A percentile compares a stretch with the other conserved stretches of the same genome.
Conservation (phyloP, 495 filamentous ascomycete species). For the Talaromyces stipitatus region DNA sequence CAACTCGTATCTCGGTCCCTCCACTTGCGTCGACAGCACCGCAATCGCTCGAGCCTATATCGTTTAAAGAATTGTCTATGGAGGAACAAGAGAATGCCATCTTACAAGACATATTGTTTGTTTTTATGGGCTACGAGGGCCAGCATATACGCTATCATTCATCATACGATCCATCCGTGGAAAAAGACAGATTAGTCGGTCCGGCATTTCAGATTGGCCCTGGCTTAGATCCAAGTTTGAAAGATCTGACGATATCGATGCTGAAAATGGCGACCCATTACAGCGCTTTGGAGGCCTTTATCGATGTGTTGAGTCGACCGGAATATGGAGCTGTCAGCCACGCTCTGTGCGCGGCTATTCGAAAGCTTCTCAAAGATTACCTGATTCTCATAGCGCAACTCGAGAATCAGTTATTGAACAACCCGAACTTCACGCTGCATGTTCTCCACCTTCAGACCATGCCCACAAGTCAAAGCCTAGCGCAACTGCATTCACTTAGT, state of each 20-base stretch:
- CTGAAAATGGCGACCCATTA: conserved; percentile 95
- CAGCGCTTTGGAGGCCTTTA: conserved; percentile 80
- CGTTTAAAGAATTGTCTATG: conserved; percentile 63
- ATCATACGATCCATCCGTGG: conserved; percentile 71
- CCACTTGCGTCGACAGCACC: conserved; percentile 69
- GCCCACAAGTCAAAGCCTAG: conserved; percentile 81
- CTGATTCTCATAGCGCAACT: conserved; percentile 86
- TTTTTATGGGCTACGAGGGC: conserved; percentile 98
- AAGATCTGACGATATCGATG: conserved; percentile 80
- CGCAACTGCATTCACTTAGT: conserved; percentile 77
- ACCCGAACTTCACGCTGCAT: conserved; percentile 81
- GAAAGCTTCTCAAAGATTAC: conserved; percentile 88
- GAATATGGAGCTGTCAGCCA: conserved; percentile 97
- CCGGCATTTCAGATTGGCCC: conserved; percentile 71
- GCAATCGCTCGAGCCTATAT: conserved; percentile 58
- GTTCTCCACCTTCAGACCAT: conserved; percentile 86
- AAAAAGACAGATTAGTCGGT: conserved; percentile 78
- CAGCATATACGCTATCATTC: conserved; percentile 85
- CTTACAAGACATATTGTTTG: conserved; percentile 84
- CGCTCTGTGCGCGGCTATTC: conserved; percentile 85
- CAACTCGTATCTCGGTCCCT: conserved; percentile 76
- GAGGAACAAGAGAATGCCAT: conserved; percentile 80
- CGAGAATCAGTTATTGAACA: conserved; percentile 84
- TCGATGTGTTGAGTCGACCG: conserved; percentile 86
- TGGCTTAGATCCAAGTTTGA: conserved; percentile 83